Conservation (phyloP, 768 basidiomycete genomes). For the Kwoniella dendrophila region DNA sequence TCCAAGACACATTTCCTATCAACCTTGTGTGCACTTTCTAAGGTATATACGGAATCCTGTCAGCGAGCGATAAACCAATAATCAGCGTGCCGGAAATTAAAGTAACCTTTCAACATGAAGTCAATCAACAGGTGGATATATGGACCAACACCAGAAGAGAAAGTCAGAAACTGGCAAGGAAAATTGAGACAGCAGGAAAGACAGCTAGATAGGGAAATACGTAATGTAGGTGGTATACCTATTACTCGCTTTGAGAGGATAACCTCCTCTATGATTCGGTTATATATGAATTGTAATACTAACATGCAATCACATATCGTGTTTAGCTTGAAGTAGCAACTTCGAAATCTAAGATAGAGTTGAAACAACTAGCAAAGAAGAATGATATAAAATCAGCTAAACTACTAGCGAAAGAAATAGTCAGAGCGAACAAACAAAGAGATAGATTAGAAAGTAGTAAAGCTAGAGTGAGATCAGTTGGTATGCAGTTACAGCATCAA, state of each 20-base stretch:
- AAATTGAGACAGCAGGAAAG: constrained; percentile 82
- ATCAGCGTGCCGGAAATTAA: background rate
- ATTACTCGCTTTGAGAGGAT: background rate
- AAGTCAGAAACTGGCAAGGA: constrained; percentile 84
- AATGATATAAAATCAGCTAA: constrained; percentile 91
- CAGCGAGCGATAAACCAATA: background rate
- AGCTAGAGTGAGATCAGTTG: constrained; percentile 86
- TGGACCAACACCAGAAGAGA: constrained; percentile 94
- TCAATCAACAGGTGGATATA: constrained; percentile 85
- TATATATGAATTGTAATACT: background rate
- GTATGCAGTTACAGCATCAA: constrained; percentile 85
- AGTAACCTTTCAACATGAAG: constrained; percentile 42
- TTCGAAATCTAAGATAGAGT: constrained; percentile 72
- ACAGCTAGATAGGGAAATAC: constrained; percentile 87
- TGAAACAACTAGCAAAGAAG: constrained; percentile 86
- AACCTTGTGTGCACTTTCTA: no score
- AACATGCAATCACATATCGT: background rate
- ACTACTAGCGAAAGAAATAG: constrained; percentile 90
- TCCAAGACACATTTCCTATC: no score
- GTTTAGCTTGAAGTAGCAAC: constrained; percentile 77
- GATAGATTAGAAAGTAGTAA: constrained; percentile 89
- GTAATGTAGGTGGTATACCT: constrained; percentile 68
- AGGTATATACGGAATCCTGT: no score
- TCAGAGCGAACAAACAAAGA: constrained; percentile 91
- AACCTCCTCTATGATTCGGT: background rate